These are phyloP conservation scores for Acrocalymma vagum DNA, from an alignment of 2,329 filamentous ascomycete genomes.

Conservation along the genomic window DNA sequence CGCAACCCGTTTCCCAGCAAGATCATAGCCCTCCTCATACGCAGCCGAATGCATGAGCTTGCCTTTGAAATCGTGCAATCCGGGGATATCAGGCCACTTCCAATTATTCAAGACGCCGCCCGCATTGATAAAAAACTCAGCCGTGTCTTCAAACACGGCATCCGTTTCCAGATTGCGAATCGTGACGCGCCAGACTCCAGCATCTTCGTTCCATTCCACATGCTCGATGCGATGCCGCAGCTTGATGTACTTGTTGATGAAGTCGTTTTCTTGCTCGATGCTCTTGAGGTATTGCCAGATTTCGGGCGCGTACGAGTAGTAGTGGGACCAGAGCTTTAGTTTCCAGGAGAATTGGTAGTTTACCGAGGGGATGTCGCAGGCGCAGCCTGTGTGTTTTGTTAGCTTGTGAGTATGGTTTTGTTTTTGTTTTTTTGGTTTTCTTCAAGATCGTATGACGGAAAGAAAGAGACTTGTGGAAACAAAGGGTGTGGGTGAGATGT, in stretches of 20 bases:
- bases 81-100: conserved; percentile 54
- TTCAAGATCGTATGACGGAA: too few species aligned
- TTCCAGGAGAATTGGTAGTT: conserved; percentile 59
- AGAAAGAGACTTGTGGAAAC: too few species aligned
- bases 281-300: conserved; percentile 60
- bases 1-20: conserved; percentile 50
- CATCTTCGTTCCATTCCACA: conserved; percentile 24
- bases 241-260: conserved; percentile 37
- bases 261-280: conserved; percentile 45
- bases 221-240: conserved; percentile 25
- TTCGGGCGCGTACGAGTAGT: conserved; percentile 57
- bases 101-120: conserved; percentile 38
- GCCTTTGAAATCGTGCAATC: conserved; percentile 50
- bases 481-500: too few species aligned
- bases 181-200: conserved; percentile 23
- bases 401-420: too few species aligned
- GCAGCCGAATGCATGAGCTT: conserved; percentile 55
- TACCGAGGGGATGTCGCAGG: conserved; percentile 38
- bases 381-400: too few species aligned
- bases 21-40: conserved; percentile 49
- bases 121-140: conserved; percentile 34
- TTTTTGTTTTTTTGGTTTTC: too few species aligned
- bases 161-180: conserved; percentile 22
- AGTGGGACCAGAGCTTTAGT: conserved; percentile 54
- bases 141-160: conserved; percentile 23